These are phyloP conservation scores for Sporothrix curviconia DNA, from an alignment of 2,329 filamentous ascomycete species.

Conservation along the genomic window DNA sequence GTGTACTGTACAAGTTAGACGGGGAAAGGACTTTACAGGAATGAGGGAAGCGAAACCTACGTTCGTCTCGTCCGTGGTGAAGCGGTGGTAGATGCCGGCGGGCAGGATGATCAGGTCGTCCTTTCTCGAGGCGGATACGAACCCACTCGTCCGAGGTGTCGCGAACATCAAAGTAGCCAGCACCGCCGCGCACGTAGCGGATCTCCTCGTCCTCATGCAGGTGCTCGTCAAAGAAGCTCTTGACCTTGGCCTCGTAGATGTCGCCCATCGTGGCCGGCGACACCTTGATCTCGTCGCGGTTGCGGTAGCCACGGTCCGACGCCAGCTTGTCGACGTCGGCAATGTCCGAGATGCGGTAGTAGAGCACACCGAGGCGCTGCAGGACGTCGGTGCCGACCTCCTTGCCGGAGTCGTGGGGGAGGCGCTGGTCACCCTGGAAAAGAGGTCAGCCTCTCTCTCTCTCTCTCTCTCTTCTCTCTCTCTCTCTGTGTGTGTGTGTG, in stretches of 20 bases:
- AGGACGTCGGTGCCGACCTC: conserved; percentile 60
- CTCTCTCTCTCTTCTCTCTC: too few relatives aligned
- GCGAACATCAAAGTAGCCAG: conserved; percentile 89
- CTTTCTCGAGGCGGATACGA: conserved; percentile 74
- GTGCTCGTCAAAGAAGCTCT: conserved; percentile 90
- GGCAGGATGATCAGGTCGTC: conserved; percentile 89
- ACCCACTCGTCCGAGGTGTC: conserved; percentile 82
- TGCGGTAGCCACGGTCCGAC: conserved; percentile 72
- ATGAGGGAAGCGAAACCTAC: conserved; percentile 39
- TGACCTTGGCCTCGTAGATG: conserved; percentile 87
- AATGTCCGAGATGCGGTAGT: conserved; percentile 61
- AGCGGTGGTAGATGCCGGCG: conserved; percentile 92
- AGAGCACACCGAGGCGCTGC: conserved; percentile 68
- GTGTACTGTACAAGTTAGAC: conserved; percentile 63
- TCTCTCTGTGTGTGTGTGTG: too few relatives aligned
- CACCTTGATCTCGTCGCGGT: conserved; percentile 88
- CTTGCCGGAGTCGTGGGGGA: conserved; percentile 78
- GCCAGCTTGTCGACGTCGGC: conserved; percentile 69
- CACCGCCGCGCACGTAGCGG: conserved; percentile 80
- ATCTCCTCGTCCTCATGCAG: conserved; percentile 99
- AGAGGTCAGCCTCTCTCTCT: conserved; percentile 12
- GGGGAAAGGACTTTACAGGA: too few relatives aligned
- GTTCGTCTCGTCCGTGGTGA: conserved; percentile 87
- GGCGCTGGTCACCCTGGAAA: conserved; percentile 81
- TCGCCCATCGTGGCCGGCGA: conserved; percentile 80